A percentile compares a stretch with the other conserved stretches of the same genome.
These are phyloP conservation scores for Quercus tomentella DNA, from an alignment of 331 rosid species.

Conservation along the genomic window DNA sequence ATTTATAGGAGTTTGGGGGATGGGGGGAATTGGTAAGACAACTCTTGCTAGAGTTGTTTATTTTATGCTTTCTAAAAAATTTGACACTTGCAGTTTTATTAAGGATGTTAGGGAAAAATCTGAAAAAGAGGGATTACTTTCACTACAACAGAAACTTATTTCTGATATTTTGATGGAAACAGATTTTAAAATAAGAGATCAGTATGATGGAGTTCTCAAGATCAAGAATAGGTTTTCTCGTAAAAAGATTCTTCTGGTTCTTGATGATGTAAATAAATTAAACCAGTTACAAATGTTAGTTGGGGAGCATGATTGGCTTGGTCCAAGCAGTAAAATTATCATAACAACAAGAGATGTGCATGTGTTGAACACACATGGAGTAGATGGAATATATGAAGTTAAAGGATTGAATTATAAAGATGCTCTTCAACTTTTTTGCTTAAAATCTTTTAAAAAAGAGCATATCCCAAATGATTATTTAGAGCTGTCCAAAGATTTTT, in stretches of 20 bases:
- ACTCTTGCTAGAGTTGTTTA: conserved; percentile 13
- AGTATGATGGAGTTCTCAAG: not conserved
- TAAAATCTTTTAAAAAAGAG: conserved; percentile 1
- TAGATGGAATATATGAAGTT: not conserved
- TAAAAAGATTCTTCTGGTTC: conserved; percentile 11
- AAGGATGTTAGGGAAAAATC: not conserved
- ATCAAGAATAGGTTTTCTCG: not conserved
- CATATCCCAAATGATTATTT: not conserved
- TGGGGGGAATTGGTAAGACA: conserved; percentile 19
- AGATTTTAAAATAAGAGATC: not conserved
- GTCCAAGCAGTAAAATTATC: conserved; percentile 7
- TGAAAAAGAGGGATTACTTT: not conserved
- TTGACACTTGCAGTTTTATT: conserved; percentile 8
- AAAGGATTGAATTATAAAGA: not conserved
- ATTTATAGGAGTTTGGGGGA: conserved; percentile 13
- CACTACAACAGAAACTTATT: not conserved
- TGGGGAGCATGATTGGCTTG: conserved; percentile 9
- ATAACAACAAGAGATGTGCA: conserved; percentile 5
- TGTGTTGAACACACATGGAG: not conserved
- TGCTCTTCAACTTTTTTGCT: conserved; percentile 7
- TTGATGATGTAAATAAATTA: conserved; percentile 6
- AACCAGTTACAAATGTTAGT: not conserved
- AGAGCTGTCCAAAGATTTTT: not conserved
- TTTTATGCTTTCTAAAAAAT: not conserved
- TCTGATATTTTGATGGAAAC: not conserved